phyloP scores from a whole-genome alignment of 2,329 filamentous ascomycete species.

The Trichoderma sp. region DNA sequence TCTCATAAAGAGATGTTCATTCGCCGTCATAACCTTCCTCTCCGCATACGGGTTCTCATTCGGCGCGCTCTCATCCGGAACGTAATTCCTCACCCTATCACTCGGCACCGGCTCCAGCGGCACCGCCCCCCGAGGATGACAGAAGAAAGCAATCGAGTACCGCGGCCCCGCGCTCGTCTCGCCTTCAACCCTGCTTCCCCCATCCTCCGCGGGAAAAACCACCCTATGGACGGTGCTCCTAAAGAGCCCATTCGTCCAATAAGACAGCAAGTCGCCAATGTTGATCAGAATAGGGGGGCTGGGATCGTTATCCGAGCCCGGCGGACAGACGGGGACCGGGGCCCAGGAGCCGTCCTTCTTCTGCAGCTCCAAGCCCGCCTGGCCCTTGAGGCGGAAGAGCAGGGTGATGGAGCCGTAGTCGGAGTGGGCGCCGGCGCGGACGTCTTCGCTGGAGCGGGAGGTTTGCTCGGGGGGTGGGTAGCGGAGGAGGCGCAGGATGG shows the following conservation, averaged over 20 bases:
- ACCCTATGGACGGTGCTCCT: slow-evolving; percentile 89
- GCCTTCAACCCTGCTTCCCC: slow-evolving; percentile 39
- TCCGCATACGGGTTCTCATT: slow-evolving; percentile 53
- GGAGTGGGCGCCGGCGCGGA: slow-evolving; percentile 88
- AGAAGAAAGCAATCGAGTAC: slow-evolving; percentile 71
- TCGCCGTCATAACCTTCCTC: slow-evolving; percentile 62
- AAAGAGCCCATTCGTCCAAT: slow-evolving; percentile 89
- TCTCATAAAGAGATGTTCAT: slow-evolving; percentile 64
- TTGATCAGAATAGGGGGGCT: slow-evolving; percentile 80
- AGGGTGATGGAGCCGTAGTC: slow-evolving; percentile 76
- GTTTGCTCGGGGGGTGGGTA: slow-evolving; percentile 62
- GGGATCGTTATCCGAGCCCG: slow-evolving; percentile 58
- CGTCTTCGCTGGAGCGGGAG: slow-evolving; percentile 56
- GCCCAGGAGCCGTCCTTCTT: slow-evolving; percentile 60
- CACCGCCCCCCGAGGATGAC: slow-evolving; percentile 60
- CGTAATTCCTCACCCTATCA: slow-evolving; percentile 52
- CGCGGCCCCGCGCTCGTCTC: slow-evolving; percentile 55
- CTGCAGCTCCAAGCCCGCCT: slow-evolving; percentile 83
- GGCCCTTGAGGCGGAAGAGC: slow-evolving; percentile 84
- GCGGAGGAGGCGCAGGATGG: slow-evolving; percentile 70
- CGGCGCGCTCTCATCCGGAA: slow-evolving; percentile 37
- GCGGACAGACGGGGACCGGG: slow-evolving; percentile 67
- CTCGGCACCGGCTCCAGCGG: slow-evolving; percentile 63
- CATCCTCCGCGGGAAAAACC: slow-evolving; percentile 58
- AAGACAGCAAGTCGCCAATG: slow-evolving; percentile 69